These are phyloP conservation scores for Sporothrix pallida DNA, from an alignment of 2,329 filamentous ascomycete species.

Conservation along the genomic window DNA sequence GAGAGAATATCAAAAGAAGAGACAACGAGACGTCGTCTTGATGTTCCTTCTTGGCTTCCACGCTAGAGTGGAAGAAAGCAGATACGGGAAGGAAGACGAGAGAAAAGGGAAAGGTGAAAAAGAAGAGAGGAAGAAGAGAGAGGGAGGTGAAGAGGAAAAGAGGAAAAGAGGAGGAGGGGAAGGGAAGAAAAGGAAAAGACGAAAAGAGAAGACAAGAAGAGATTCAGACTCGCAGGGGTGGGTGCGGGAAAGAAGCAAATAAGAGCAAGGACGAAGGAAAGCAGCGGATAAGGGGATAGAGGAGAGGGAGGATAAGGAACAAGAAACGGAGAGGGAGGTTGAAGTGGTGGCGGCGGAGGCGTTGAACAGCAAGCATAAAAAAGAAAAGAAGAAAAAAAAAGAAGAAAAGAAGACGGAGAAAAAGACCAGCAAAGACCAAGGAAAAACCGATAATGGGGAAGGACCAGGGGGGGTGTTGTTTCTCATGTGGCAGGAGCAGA, in stretches of 20 bases:
- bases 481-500: background rate
- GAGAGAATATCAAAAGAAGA: background rate
- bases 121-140: background rate
- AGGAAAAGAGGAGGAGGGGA: background rate
- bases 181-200: background rate
- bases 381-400: background rate
- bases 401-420: background rate
- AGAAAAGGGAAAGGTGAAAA: constrained; percentile 2
- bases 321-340: background rate
- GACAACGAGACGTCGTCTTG: constrained; percentile 4
- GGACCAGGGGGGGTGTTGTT: constrained; percentile 10
- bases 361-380: constrained; percentile 16
- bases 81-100: constrained; percentile 6
- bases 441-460: constrained; percentile 18
- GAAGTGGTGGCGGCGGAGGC: constrained; percentile 18
- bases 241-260: constrained; percentile 22
- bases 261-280: constrained; percentile 10
- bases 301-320: background rate
- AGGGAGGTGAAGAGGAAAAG: background rate
- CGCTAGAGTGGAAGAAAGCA: constrained; percentile 13
- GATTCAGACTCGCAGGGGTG: background rate
- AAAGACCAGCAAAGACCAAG: background rate
- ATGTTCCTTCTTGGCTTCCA: constrained; percentile 21
- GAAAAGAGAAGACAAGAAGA: background rate
- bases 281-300: constrained; percentile 4